Evolutionary conservation across 1,284 basidiomycete genomes (phyloP).

Genomic region (Athelia psychrophila): DNA sequence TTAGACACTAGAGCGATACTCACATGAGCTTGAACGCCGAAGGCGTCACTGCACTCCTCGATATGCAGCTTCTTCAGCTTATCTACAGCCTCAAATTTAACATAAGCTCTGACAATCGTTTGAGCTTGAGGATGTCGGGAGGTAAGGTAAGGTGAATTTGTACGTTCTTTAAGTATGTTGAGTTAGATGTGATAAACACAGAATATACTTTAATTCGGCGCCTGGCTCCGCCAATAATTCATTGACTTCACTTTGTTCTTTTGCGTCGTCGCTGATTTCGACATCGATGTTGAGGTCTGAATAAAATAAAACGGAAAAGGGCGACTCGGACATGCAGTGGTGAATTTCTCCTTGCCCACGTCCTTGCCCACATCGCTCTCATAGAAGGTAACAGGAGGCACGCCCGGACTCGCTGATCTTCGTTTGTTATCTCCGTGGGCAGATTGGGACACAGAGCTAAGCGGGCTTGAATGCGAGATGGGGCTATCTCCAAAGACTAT

Average conservation of each 20-base stretch:
- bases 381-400: neutral
- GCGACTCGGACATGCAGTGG: neutral
- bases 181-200: slow-evolving; percentile 1
- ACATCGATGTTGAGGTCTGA: slow-evolving; percentile 5
- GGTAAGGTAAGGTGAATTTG: slow-evolving; percentile 82
- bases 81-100: slow-evolving; percentile 77
- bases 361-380: neutral
- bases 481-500: neutral
- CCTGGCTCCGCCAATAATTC: slow-evolving; percentile 21
- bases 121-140: slow-evolving; percentile 62
- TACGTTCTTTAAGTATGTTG: slow-evolving; percentile 49
- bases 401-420: too few relatives aligned
- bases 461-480: too few relatives aligned
- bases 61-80: slow-evolving; percentile 52
- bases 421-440: too few relatives aligned
- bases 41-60: slow-evolving; percentile 38
- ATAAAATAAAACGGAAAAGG: neutral
- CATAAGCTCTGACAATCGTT: slow-evolving; percentile 65
- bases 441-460: too few relatives aligned
- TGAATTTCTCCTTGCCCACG: neutral
- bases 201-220: slow-evolving; percentile 14
- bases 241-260: slow-evolving; percentile 28
- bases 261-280: slow-evolving; percentile 22
- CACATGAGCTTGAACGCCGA: slow-evolving; percentile 47
- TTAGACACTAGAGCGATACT: slow-evolving; percentile 10